Evolutionary conservation across 1,139 yeast genomes (phyloP).

Genomic region (Nakaseomyces nivariensis): DNA sequence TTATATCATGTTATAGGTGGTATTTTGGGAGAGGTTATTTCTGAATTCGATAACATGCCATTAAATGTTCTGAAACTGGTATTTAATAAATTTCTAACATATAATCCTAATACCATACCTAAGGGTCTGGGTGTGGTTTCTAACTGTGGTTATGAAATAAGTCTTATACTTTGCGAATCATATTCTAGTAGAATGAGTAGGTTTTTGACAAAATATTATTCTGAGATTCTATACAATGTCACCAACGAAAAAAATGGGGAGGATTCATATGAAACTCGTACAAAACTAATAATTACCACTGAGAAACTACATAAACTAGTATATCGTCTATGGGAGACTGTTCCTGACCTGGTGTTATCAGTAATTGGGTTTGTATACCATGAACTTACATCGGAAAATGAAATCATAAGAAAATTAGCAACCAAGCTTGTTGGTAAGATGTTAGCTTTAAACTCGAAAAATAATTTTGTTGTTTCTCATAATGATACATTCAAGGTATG

Average conservation of each 20-base stretch:
- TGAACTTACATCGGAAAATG: slow-evolving; percentile 66
- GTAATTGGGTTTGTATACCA: slow-evolving; percentile 76
- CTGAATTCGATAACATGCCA: slow-evolving; percentile 67
- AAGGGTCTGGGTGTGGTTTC: slow-evolving; percentile 29
- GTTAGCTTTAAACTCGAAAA: slow-evolving; percentile 40
- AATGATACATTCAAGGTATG: slow-evolving; percentile 58
- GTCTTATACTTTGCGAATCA: slow-evolving; percentile 57
- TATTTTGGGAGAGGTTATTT: slow-evolving; percentile 63
- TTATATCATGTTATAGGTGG: slow-evolving; percentile 56
- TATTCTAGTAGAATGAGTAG: slow-evolving; percentile 72
- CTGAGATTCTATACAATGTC: slow-evolving; percentile 58
- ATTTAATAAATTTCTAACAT: slow-evolving; percentile 35
- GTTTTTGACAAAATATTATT: slow-evolving; percentile 67
- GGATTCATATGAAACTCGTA: slow-evolving; percentile 24
- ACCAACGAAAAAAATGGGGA: slow-evolving; percentile 25
- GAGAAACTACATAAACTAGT: slow-evolving; percentile 54
- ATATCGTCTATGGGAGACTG: slow-evolving; percentile 63
- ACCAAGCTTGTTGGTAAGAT: slow-evolving; percentile 67
- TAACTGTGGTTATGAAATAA: slow-evolving; percentile 55
- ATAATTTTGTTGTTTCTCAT: slow-evolving; percentile 53
- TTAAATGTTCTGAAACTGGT: slow-evolving; percentile 51
- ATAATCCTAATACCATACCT: slow-evolving; percentile 27
- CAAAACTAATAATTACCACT: slow-evolving; percentile 33
- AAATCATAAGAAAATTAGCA: slow-evolving; percentile 52
- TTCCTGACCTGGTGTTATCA: slow-evolving; percentile 65